These are phyloP conservation scores for Rhizopus arrhizus DNA, from an alignment of 371 early-diverging fungal species.

Conservation along the genomic window DNA sequence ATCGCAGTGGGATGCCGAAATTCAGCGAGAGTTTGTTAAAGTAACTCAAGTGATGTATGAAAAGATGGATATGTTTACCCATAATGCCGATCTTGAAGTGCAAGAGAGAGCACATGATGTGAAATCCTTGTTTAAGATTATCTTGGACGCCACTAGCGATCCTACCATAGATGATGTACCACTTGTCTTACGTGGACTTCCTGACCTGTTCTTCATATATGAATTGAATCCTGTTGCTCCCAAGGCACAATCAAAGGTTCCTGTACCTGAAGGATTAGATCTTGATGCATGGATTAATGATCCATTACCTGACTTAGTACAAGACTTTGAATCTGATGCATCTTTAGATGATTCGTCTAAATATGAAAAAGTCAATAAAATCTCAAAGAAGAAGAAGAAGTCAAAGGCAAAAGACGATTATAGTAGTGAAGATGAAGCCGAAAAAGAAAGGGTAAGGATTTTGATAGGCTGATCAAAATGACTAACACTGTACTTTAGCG, in stretches of 20 bases:
- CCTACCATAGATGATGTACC: slow-evolving; percentile 28
- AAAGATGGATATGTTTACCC: slow-evolving; percentile 56
- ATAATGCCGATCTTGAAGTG: slow-evolving; percentile 74
- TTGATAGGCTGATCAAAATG: not conserved
- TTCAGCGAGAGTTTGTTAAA: slow-evolving; percentile 50
- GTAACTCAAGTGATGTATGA: slow-evolving; percentile 56
- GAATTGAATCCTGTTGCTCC: slow-evolving; percentile 92
- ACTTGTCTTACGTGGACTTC: slow-evolving; percentile 53
- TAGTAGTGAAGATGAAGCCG: slow-evolving; percentile 45
- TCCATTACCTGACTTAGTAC: slow-evolving; percentile 65
- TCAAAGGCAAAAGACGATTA: slow-evolving; percentile 31
- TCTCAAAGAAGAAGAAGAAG: slow-evolving; percentile 33
- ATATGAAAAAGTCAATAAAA: slow-evolving; percentile 3
- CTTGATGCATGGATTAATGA: slow-evolving; percentile 81
- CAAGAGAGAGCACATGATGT: slow-evolving; percentile 74
- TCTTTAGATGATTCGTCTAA: slow-evolving; percentile 23
- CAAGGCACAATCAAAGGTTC: slow-evolving; percentile 89
- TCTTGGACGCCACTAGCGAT: slow-evolving; percentile 35
- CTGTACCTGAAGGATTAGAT: slow-evolving; percentile 87
- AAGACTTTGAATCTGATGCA: slow-evolving; percentile 43
- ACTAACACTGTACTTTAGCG: slow-evolving; percentile 38
- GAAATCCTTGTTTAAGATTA: slow-evolving; percentile 59
- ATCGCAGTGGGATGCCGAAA: slow-evolving; percentile 60
- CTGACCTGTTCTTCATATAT: slow-evolving; percentile 70
- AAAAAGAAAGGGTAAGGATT: slow-evolving; percentile 33